phyloP scores from a whole-genome alignment of 2,329 filamentous ascomycete species.

The Claviceps citrina region DNA sequence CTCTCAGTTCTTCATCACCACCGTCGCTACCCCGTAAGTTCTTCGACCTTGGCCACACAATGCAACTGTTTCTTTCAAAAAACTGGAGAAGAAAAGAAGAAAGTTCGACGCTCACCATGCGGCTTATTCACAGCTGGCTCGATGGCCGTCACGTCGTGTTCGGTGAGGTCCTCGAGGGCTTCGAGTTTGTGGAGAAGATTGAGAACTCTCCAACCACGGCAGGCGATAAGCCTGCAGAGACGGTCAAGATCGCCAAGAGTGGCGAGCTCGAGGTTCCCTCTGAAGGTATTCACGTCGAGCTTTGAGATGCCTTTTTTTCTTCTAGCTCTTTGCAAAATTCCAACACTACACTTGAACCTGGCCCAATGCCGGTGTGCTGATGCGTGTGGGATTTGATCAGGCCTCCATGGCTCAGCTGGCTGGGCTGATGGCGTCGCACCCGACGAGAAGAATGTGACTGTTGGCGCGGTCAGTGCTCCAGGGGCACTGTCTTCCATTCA shows the following conservation, averaged over 20 bases:
- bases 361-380: constrained; percentile 21
- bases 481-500: constrained; percentile 24
- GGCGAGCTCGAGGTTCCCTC: constrained; percentile 68
- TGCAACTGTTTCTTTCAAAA: neutral
- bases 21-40: constrained; percentile 55
- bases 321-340: constrained; percentile 6
- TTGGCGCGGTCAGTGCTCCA: constrained; percentile 1
- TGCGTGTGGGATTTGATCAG: constrained; percentile 17
- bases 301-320: constrained; percentile 44
- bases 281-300: constrained; percentile 88
- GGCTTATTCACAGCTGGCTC: constrained; percentile 52
- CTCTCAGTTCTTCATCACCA: constrained; percentile 86
- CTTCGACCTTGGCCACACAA: neutral
- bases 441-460: constrained; percentile 4
- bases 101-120: no score
- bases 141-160: constrained; percentile 78
- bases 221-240: constrained; percentile 52
- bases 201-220: constrained; percentile 51
- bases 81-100: no score
- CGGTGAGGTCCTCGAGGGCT: constrained; percentile 76
- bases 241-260: constrained; percentile 67
- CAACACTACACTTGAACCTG: no score
- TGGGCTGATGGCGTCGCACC: constrained; percentile 9
- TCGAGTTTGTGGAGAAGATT: constrained; percentile 65
- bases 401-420: constrained; percentile 13